Evolutionary conservation across 1,284 basidiomycete genomes (phyloP).

Genomic region (Inonotus obliquus): DNA sequence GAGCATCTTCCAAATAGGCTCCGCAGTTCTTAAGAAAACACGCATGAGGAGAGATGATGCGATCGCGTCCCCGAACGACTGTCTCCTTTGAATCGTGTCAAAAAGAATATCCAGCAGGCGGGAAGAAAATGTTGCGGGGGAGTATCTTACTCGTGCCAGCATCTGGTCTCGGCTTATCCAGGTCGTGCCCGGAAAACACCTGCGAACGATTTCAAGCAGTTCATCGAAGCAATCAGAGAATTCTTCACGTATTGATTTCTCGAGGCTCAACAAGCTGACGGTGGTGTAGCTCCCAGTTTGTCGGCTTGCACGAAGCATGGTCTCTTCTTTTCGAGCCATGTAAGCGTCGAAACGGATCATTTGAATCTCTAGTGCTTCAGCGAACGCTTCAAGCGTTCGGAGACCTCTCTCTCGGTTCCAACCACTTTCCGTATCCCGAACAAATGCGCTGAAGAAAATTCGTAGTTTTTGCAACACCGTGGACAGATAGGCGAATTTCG

Average conservation of each 20-base stretch:
- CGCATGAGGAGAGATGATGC: slow-evolving; percentile 52
- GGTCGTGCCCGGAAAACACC: slow-evolving; percentile 29
- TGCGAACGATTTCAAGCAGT: slow-evolving; percentile 40
- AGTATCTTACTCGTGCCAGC: slow-evolving; percentile 34
- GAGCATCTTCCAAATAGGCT: slow-evolving; percentile 72
- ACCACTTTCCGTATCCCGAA: slow-evolving; percentile 20
- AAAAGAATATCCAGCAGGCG: slow-evolving; percentile 62
- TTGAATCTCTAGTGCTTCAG: slow-evolving; percentile 63
- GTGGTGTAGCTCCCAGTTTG: slow-evolving; percentile 42
- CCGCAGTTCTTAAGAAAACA: slow-evolving; percentile 58
- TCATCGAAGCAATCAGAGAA: slow-evolving; percentile 56
- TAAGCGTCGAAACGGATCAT: slow-evolving; percentile 58
- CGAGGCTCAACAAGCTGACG: slow-evolving; percentile 64
- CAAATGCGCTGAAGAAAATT: slow-evolving; percentile 37
- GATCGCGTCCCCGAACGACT: slow-evolving; percentile 49
- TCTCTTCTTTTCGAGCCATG: slow-evolving; percentile 67
- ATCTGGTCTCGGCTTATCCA: slow-evolving; percentile 28
- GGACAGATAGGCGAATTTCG: slow-evolving; percentile 48
- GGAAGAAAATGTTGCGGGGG: slow-evolving; percentile 47
- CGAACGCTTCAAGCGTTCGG: slow-evolving; percentile 75
- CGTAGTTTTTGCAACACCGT: slow-evolving; percentile 59
- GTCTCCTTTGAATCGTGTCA: slow-evolving; percentile 45
- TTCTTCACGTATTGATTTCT: slow-evolving; percentile 50
- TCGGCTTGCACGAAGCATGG: slow-evolving; percentile 50
- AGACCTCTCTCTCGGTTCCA: slow-evolving; percentile 31